These are phyloP conservation scores for Diaporthe nobilis DNA, from an alignment of 2,329 filamentous ascomycete species.

Conservation along the genomic window DNA sequence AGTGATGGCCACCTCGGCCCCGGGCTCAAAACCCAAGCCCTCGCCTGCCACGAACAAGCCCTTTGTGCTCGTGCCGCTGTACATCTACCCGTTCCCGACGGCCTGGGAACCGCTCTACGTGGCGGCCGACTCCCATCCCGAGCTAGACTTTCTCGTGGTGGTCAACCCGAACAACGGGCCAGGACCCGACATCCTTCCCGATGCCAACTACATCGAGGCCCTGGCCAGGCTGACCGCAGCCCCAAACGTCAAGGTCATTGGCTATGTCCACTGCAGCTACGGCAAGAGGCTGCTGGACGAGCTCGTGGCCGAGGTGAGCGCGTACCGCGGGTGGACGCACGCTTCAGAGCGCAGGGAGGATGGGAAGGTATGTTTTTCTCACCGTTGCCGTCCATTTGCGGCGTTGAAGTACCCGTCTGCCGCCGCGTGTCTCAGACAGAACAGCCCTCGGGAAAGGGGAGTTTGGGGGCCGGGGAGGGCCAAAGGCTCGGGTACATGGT, in stretches of 20 bases:
- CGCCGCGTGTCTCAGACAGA: slow-evolving; percentile 1
- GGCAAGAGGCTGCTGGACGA: slow-evolving; percentile 44
- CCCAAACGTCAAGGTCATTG: slow-evolving; percentile 49
- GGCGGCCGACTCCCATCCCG: slow-evolving; percentile 45
- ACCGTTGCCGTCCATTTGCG: neutral
- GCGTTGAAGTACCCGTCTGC: neutral
- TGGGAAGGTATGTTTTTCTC: slow-evolving; percentile 30
- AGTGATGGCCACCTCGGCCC: slow-evolving; percentile 17
- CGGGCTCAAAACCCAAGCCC: slow-evolving; percentile 22
- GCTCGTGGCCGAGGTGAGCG: slow-evolving; percentile 56
- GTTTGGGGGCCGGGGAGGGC: neutral
- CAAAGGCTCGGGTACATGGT: neutral
- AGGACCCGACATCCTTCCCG: slow-evolving; percentile 46
- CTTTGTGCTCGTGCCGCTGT: slow-evolving; percentile 50
- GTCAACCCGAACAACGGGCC: slow-evolving; percentile 52
- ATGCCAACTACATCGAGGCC: slow-evolving; percentile 48
- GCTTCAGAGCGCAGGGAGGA: slow-evolving; percentile 35
- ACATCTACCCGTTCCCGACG: slow-evolving; percentile 51
- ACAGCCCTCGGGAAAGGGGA: neutral
- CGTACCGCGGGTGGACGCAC: slow-evolving; percentile 60
- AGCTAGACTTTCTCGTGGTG: slow-evolving; percentile 49
- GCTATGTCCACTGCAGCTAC: slow-evolving; percentile 52
- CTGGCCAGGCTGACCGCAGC: slow-evolving; percentile 45
- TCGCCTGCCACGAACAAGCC: slow-evolving; percentile 28
- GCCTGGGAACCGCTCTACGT: slow-evolving; percentile 50